phyloP scores from a whole-genome alignment of 1,139 yeast species.

The Kodamaea derodonti region DNA sequence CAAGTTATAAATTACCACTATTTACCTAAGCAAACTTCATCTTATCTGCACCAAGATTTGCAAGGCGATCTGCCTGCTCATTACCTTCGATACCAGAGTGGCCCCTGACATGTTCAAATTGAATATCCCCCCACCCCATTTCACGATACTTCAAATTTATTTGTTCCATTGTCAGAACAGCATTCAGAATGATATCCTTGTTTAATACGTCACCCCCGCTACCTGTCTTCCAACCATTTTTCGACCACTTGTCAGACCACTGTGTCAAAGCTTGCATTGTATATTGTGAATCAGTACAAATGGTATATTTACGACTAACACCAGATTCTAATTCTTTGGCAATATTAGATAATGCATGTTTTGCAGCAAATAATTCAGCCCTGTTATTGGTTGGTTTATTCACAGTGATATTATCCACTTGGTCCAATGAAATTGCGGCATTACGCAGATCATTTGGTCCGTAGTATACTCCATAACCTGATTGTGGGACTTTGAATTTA shows the following conservation, averaged over 20 bases:
- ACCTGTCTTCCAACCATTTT: conserved; percentile 49
- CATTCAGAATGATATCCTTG: conserved; percentile 42
- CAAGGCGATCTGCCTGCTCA: conserved; percentile 72
- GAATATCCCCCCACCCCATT: conserved; percentile 31
- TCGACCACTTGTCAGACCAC: conserved; percentile 54
- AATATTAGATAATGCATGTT: conserved; percentile 48
- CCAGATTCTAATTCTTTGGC: conserved; percentile 14
- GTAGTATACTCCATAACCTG: conserved; percentile 73
- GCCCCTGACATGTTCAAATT: conserved; percentile 62
- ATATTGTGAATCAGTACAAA: conserved; percentile 59
- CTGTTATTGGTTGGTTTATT: conserved; percentile 67
- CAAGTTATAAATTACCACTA: too few relatives aligned
- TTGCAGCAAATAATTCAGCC: conserved; percentile 72
- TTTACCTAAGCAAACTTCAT: not conserved
- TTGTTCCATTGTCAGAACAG: conserved; percentile 20
- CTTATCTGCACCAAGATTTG: conserved; percentile 59
- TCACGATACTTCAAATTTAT: conserved; percentile 25
- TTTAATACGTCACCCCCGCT: conserved; percentile 48
- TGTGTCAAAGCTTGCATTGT: conserved; percentile 42
- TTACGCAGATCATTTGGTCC: conserved; percentile 55
- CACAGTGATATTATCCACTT: conserved; percentile 20
- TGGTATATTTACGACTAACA: conserved; percentile 20
- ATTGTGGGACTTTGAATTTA: conserved; percentile 26
- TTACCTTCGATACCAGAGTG: conserved; percentile 72
- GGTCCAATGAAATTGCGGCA: conserved; percentile 44